These are phyloP conservation scores for Durio zibethinus DNA, from an alignment of 345 rosid genomes.

Conservation along the genomic window DNA sequence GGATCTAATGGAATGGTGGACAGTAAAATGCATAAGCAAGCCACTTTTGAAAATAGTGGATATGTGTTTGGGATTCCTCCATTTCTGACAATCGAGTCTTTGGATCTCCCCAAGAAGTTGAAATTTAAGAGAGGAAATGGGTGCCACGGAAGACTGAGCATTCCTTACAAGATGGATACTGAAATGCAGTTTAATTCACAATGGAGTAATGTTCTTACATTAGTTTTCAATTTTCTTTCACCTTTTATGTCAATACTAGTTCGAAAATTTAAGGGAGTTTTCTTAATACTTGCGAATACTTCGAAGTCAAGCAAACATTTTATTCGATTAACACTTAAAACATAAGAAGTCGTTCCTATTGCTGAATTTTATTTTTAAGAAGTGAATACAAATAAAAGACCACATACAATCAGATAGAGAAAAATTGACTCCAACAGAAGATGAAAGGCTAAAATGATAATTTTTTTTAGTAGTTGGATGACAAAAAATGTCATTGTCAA, in stretches of 20 bases:
- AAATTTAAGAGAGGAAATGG: slow-evolving; percentile 32
- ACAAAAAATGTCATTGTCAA: too few relatives aligned
- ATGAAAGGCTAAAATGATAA: too few relatives aligned
- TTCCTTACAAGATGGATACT: slow-evolving; percentile 25
- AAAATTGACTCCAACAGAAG: too few relatives aligned
- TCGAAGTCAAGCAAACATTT: neutral
- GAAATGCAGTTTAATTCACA: slow-evolving; percentile 21
- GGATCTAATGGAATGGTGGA: slow-evolving; percentile 8
- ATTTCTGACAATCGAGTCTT: slow-evolving; percentile 39
- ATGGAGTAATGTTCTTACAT: slow-evolving; percentile 29
- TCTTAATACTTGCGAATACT: neutral
- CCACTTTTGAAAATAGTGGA: slow-evolving; percentile 19
- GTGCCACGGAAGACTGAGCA: slow-evolving; percentile 26
- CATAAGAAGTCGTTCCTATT: neutral
- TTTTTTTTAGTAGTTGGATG: too few relatives aligned
- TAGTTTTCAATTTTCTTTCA: neutral
- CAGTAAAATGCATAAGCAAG: slow-evolving; percentile 26
- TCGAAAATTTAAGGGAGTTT: neutral
- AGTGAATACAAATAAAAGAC: too few relatives aligned
- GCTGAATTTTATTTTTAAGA: neutral
- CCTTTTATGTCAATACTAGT: neutral
- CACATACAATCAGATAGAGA: too few relatives aligned
- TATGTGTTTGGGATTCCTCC: slow-evolving; percentile 41
- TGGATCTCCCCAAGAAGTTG: slow-evolving; percentile 33
- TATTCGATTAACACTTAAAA: neutral